Base-by-base conservation (phyloP, 768 basidiomycete species). In the Rhodotorula toruloides region DNA sequence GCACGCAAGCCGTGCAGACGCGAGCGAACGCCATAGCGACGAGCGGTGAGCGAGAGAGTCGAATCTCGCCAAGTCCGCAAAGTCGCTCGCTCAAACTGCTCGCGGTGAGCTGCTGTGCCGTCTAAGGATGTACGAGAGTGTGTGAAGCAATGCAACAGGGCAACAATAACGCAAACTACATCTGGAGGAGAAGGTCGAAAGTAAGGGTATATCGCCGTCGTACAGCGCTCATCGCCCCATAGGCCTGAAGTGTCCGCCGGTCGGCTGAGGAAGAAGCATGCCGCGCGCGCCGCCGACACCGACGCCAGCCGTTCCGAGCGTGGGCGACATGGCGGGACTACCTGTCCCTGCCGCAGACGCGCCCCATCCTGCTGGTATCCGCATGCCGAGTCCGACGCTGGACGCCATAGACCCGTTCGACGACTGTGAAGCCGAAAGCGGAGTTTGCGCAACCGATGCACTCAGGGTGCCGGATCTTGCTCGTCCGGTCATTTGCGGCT, bases 1-100 rank as follows among this genome's bases (percentile, higher is more conserved):
- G 53, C 21, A 52, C 46, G 46, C 60, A 67, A 21, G 39, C 42
- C 1, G 55, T 29, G 29, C 54, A 67, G 21, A 48, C 21, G 14
- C 65, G 59, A 14, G 60, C 21, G 37, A 61, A 37, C n/a, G 37
- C 48, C 54, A 60, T 66, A 17, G 44, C n/a, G n/a, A n/a, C n/a
- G n/a, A n/a, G n/a, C n/a, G n/a, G n/a, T 22, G 37, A 9, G 29
- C 29, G 10, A 29, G 22, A 31, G 19, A 31, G 4, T 3, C 27
- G 9, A 14, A n/a, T 29, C 13, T 29, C 25, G 7, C 25, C n/a
- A n/a, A 16, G 14, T 29, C 13, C 46, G 46, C 47, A 3, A 47
- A 47, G n/a, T 5, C 12, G n/a, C n/a, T n/a, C n/a, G n/a, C n/a
- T n/a, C n/a, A n/a, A n/a, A n/a, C n/a, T n/a, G n/a, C n/a, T n/a